Evolutionary conservation across 352 stramenopile genomes (phyloP).

Genomic region (Globisporangium rhizosaccharum): DNA sequence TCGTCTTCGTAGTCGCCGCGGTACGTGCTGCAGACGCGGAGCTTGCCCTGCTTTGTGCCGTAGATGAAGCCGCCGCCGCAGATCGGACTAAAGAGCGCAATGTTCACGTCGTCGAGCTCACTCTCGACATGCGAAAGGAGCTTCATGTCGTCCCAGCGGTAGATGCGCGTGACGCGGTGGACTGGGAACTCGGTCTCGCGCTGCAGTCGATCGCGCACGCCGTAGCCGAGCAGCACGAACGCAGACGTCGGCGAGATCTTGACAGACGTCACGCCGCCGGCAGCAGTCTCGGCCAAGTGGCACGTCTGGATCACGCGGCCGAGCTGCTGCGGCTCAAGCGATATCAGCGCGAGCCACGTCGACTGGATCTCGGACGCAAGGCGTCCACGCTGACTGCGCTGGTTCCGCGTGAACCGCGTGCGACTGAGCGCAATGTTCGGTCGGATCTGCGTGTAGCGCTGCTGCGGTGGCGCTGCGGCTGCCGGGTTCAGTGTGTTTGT

Average conservation of each 20-base stretch:
- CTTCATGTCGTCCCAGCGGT: slow-evolving; percentile 87
- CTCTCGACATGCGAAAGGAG: slow-evolving; percentile 82
- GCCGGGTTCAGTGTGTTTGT: slow-evolving; percentile 17
- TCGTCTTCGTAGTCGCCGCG: slow-evolving; percentile 68
- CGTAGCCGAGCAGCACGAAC: slow-evolving; percentile 83
- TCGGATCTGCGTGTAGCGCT: slow-evolving; percentile 78
- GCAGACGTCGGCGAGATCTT: slow-evolving; percentile 87
- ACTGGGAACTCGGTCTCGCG: slow-evolving; percentile 76
- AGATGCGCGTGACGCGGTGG: slow-evolving; percentile 84
- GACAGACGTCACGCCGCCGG: slow-evolving; percentile 83
- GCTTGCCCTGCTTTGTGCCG: slow-evolving; percentile 95
- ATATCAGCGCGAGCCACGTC: slow-evolving; percentile 82
- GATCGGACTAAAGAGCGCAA: slow-evolving; percentile 96
- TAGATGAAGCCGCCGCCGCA: slow-evolving; percentile 97
- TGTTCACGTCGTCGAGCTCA: slow-evolving; percentile 97
- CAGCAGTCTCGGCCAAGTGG: slow-evolving; percentile 70
- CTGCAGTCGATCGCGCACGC: slow-evolving; percentile 79
- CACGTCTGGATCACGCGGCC: slow-evolving; percentile 79
- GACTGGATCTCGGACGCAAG: slow-evolving; percentile 81
- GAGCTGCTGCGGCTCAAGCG: slow-evolving; percentile 69
- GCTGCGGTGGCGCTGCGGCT: slow-evolving; percentile 25
- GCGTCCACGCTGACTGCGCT: slow-evolving; percentile 62
- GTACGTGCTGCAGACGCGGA: slow-evolving; percentile 85
- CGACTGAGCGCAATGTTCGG: slow-evolving; percentile 82
- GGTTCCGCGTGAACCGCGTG: slow-evolving; percentile 68